Evolutionary conservation across 495 filamentous ascomycete genomes (phyloP).

Genomic region (Lophiostoma macrostomum): DNA sequence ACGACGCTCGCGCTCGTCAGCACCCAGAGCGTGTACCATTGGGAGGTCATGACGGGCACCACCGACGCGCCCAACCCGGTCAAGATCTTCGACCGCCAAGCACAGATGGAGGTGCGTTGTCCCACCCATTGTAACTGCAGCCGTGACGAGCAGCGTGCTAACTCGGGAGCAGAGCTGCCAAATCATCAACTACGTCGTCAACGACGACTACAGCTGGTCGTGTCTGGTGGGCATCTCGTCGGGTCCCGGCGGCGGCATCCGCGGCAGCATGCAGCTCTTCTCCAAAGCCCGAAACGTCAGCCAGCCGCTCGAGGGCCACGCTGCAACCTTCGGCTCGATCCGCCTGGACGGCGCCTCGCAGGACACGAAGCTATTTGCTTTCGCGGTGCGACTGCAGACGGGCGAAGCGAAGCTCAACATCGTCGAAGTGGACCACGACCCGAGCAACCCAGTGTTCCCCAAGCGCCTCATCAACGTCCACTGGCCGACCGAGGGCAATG

Average conservation of each 20-base stretch:
- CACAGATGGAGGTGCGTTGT: slow-evolving; percentile 70
- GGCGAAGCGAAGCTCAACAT: slow-evolving; percentile 91
- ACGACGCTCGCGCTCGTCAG: slow-evolving; percentile 84
- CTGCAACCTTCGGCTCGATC: slow-evolving; percentile 88
- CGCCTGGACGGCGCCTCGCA: slow-evolving; percentile 81
- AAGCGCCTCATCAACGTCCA: slow-evolving; percentile 98
- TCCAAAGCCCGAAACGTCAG: slow-evolving; percentile 94
- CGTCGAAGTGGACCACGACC: slow-evolving; percentile 92
- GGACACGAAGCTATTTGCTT: slow-evolving; percentile 94
- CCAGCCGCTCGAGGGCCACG: slow-evolving; percentile 96
- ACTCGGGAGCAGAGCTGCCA: slow-evolving; percentile 82
- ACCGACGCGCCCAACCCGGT: slow-evolving; percentile 66
- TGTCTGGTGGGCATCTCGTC: slow-evolving; percentile 93
- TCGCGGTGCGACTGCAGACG: slow-evolving; percentile 81
- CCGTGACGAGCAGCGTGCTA: neutral
- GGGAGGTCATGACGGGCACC: slow-evolving; percentile 84
- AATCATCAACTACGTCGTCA: slow-evolving; percentile 99
- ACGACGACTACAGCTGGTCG: slow-evolving; percentile 96
- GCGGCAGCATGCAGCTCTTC: slow-evolving; percentile 94
- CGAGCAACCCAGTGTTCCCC: slow-evolving; percentile 77
- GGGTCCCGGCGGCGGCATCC: slow-evolving; percentile 88
- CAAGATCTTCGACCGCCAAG: slow-evolving; percentile 89
- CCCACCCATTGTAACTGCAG: neutral
- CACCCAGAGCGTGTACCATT: slow-evolving; percentile 87
- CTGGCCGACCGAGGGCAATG: slow-evolving; percentile 90